phyloP scores from a whole-genome alignment of 768 basidiomycete species.

The Tricholoma terreum region DNA sequence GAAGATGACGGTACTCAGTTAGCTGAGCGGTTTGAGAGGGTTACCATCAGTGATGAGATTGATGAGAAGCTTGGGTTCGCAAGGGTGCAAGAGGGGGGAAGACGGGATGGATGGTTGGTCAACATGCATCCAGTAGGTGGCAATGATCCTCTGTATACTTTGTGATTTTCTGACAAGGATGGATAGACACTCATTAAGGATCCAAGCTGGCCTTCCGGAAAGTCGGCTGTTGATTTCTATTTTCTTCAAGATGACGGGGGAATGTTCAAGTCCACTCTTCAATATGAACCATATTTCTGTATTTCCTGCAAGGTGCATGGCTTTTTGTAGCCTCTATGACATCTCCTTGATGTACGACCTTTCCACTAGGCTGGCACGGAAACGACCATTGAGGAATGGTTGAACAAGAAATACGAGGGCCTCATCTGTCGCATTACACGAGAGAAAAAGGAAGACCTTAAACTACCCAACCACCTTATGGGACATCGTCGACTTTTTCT shows the following conservation, averaged over 20 bases:
- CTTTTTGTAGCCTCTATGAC: background rate
- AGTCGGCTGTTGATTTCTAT: conserved; percentile 91
- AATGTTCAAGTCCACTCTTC: conserved; percentile 92
- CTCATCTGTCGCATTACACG: conserved; percentile 74
- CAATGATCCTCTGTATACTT: background rate
- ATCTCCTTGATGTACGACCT: background rate
- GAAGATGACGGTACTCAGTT: conserved; percentile 90
- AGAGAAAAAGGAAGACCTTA: conserved; percentile 88
- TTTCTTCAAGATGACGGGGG: conserved; percentile 97
- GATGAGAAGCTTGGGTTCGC: conserved; percentile 92
- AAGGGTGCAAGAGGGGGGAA: conserved; percentile 72
- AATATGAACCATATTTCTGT: conserved; percentile 93
- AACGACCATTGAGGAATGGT: conserved; percentile 90
- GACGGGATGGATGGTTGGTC: conserved; percentile 89
- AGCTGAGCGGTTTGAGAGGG: conserved; percentile 83
- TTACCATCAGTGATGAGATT: conserved; percentile 74
- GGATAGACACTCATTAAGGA: conserved; percentile 82
- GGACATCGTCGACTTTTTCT: conserved; percentile 90
- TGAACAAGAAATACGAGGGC: conserved; percentile 91
- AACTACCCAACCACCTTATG: conserved; percentile 94
- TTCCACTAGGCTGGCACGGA: conserved; percentile 72
- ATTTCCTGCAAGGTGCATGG: conserved; percentile 84
- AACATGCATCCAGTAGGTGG: conserved; percentile 94
- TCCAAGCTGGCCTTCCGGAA: conserved; percentile 77
- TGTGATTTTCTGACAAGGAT: background rate